Conservation (phyloP, 768 basidiomycete species). For the Hortiboletus campestris region DNA sequence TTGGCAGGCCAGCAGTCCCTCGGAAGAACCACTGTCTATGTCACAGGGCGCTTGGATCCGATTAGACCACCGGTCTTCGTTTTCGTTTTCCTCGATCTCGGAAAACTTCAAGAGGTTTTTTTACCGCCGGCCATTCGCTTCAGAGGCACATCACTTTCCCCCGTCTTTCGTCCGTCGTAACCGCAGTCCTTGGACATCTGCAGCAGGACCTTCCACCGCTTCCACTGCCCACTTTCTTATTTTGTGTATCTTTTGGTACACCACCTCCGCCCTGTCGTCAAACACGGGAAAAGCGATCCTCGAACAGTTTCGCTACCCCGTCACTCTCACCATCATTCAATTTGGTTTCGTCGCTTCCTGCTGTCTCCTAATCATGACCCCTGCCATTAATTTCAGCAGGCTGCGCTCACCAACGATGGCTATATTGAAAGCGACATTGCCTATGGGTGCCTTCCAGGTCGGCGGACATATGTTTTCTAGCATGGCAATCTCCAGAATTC, state of each 20-base stretch:
- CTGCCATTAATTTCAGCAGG: slow-evolving; percentile 61
- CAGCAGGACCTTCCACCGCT: slow-evolving; percentile 14
- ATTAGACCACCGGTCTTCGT: slow-evolving; percentile 3
- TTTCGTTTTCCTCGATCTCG: slow-evolving; percentile 9
- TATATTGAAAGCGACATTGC: slow-evolving; percentile 77
- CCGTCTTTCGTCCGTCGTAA: slow-evolving; percentile 28
- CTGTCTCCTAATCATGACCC: slow-evolving; percentile 83
- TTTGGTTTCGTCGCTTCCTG: slow-evolving; percentile 92
- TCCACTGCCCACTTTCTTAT: slow-evolving; percentile 60
- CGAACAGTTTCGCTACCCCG: slow-evolving; percentile 87
- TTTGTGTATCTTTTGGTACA: slow-evolving; percentile 91
- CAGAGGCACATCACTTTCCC: slow-evolving; percentile 16
- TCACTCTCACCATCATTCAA: slow-evolving; percentile 97
- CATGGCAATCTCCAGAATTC: slow-evolving; percentile 94
- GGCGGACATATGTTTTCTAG: slow-evolving; percentile 98
- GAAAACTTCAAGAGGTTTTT: slow-evolving; percentile 19
- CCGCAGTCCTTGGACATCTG: slow-evolving; percentile 15
- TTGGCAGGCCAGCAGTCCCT: slow-evolving; percentile 26
- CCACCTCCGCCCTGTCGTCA: slow-evolving; percentile 87
- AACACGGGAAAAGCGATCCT: slow-evolving; percentile 97
- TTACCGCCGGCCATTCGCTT: slow-evolving; percentile 12
- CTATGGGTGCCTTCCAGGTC: slow-evolving; percentile 98
- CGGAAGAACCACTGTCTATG: slow-evolving; percentile 7
- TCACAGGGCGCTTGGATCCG: slow-evolving; percentile 9
- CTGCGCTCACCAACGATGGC: slow-evolving; percentile 68